Base-by-base conservation (phyloP, 2,329 filamentous ascomycete species). In the Cadophora sp. region DNA sequence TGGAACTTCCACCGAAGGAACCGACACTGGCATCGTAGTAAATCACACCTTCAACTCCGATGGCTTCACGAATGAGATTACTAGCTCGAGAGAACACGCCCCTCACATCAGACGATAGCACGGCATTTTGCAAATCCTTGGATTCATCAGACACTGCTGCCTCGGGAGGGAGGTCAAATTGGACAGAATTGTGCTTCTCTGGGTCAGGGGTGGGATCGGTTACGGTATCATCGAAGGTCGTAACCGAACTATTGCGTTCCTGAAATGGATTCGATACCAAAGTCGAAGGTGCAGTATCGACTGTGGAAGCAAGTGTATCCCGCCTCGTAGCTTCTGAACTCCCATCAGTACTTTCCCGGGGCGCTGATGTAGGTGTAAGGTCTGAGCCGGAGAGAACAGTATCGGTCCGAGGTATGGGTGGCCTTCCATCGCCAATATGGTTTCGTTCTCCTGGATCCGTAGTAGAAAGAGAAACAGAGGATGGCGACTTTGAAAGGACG, bases 41-140 rank as follows among this genome's bases (percentile, higher is more conserved):
- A 18, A 76, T 64, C 11, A 72, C 70, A 4, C 76, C 76, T 48
- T 76, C 70, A 47, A 77, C 71, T 6, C 71, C 71, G n/a, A 74
- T 74, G 30, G 75, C 72, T 66, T 77, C 76, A 50, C 76, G 68
- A 30, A 77, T 76, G 16, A 77, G 69, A 58, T 76, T 76, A 56
- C 72, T 73, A 33, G 75, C 73, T 62, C 75, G 63, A 30, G 70
- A 68, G 59, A 77, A 76, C 3, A 74, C 70, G 9, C 66, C 58
- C 63, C 71, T 74, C 22, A 76, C 51, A 64, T 76, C 73, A 30
- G 65, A 68, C 27, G 75, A 73, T n/a, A 76, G 50, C 1, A 74
- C 59, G 0, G 71, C 72, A 43, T 75, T 72, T 41, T 75, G 73
- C 20, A 73, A 56, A 27, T 73, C 69, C 33, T 72, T 71, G 1